phyloP scores from a whole-genome alignment of 768 basidiomycete species.

The Suillus sp. region DNA sequence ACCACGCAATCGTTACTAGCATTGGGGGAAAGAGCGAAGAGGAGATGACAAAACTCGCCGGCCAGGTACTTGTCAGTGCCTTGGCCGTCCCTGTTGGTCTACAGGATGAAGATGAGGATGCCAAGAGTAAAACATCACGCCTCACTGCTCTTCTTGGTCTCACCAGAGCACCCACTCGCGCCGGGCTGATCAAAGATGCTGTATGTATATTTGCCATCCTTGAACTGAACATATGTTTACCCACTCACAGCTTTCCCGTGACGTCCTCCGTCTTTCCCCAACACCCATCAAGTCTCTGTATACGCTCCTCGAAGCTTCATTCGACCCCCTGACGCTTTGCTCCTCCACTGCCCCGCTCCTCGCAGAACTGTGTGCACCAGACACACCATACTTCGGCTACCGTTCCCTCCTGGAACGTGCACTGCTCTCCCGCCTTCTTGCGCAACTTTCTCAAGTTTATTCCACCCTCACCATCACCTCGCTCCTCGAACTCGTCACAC shows the following conservation, averaged over 20 bases:
- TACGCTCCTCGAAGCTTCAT: conserved; percentile 87
- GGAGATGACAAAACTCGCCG: conserved; percentile 78
- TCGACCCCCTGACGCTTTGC: conserved; percentile 90
- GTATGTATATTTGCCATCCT: conserved; percentile 36
- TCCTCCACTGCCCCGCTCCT: conserved; percentile 78
- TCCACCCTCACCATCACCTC: conserved; percentile 79
- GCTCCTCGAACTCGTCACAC: conserved; percentile 76
- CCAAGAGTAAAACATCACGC: conserved; percentile 70
- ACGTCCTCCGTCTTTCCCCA: conserved; percentile 81
- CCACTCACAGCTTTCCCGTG: conserved; percentile 65
- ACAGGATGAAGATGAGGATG: conserved; percentile 52
- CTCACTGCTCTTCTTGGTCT: conserved; percentile 87
- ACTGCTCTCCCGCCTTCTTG: conserved; percentile 86
- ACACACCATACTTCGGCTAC: conserved; percentile 70
- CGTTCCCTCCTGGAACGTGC: conserved; percentile 90
- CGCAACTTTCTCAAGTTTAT: conserved; percentile 92
- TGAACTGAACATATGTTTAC: conserved; percentile 17
- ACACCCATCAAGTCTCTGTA: conserved; percentile 75
- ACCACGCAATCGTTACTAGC: conserved; percentile 70
- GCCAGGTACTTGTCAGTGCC: conserved; percentile 89
- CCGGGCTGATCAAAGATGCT: conserved; percentile 85
- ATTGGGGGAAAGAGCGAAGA: conserved; percentile 78
- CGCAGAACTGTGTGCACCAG: conserved; percentile 47
- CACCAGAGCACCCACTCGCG: conserved; percentile 79
- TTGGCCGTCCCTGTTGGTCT: conserved; percentile 88